A percentile compares a stretch with the other conserved stretches of the same genome.
phyloP scores from a whole-genome alignment of 495 filamentous ascomycete genomes.

The Tuber borchii region DNA sequence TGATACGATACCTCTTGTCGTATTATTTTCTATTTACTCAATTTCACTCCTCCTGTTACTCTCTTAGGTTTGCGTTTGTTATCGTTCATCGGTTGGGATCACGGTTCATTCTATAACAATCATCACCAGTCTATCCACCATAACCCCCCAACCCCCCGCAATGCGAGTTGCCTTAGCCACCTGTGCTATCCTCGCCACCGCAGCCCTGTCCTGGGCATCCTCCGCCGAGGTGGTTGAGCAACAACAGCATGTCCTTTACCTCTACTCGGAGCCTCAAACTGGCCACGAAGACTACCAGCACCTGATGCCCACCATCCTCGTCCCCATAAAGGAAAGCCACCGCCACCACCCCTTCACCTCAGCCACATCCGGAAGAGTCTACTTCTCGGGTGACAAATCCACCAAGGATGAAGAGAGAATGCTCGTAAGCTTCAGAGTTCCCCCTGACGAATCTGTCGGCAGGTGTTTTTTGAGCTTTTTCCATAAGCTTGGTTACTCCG shows the following conservation, averaged over 20 bases:
- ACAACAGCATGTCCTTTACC: background rate
- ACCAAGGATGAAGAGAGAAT: constrained; percentile 1
- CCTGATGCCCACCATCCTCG: background rate
- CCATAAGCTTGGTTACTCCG: background rate
- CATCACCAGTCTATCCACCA: background rate
- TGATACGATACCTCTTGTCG: too few species aligned
- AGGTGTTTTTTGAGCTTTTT: background rate
- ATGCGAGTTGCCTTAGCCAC: background rate
- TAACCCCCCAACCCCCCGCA: background rate
- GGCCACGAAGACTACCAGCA: background rate
- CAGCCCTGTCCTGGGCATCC: background rate
- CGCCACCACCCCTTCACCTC: background rate
- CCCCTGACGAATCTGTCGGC: background rate
- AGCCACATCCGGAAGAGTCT: background rate
- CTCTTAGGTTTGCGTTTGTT: background rate
- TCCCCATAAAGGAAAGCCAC: background rate
- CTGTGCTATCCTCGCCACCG: background rate
- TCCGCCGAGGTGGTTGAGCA: background rate
- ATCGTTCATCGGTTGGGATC: background rate
- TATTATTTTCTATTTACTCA: background rate
- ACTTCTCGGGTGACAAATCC: background rate
- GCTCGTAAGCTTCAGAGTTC: background rate
- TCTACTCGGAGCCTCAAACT: background rate
- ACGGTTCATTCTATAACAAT: background rate
- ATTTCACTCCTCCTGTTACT: background rate